phyloP scores from a whole-genome alignment of 1,139 yeast genomes.

The Candida dubliniensis region DNA sequence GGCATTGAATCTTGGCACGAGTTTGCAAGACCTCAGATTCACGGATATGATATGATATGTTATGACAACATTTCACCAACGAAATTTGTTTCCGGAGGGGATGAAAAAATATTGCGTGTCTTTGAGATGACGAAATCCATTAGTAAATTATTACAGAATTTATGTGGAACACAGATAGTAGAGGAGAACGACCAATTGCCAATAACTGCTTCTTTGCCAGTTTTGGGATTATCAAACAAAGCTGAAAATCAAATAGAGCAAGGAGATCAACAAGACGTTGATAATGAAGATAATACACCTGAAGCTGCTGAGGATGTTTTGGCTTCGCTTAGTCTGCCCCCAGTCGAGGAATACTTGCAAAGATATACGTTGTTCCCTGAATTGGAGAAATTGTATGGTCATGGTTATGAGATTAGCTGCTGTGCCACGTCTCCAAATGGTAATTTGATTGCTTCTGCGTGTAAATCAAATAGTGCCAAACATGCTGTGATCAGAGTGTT shows the following conservation, averaged over 20 bases:
- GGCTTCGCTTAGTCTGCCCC: constrained; percentile 55
- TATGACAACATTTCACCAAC: constrained; percentile 61
- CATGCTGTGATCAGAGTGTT: constrained; percentile 87
- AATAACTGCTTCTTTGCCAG: constrained; percentile 89
- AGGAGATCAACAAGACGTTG: constrained; percentile 39
- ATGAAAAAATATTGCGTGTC: constrained; percentile 87
- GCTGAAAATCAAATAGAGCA: constrained; percentile 58
- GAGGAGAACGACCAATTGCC: constrained; percentile 40
- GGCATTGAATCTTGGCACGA: constrained; percentile 72
- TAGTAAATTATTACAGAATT: constrained; percentile 55
- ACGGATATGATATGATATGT: constrained; percentile 95
- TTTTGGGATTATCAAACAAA: constrained; percentile 90
- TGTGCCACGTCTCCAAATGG: constrained; percentile 70
- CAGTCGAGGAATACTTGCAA: constrained; percentile 86
- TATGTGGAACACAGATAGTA: constrained; percentile 47
- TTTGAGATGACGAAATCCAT: constrained; percentile 89
- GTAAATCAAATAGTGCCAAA: constrained; percentile 77
- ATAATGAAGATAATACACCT: constrained; percentile 30
- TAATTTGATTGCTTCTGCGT: constrained; percentile 80
- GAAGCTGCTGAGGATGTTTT: constrained; percentile 45
- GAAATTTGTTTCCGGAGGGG: constrained; percentile 89
- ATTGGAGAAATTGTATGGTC: constrained; percentile 90
- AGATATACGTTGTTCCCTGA: constrained; percentile 95
- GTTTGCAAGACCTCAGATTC: constrained; percentile 95
- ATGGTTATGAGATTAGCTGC: constrained; percentile 90